Conservation (phyloP, 2,329 filamentous ascomycete species). For the Verticillium alfalfae region DNA sequence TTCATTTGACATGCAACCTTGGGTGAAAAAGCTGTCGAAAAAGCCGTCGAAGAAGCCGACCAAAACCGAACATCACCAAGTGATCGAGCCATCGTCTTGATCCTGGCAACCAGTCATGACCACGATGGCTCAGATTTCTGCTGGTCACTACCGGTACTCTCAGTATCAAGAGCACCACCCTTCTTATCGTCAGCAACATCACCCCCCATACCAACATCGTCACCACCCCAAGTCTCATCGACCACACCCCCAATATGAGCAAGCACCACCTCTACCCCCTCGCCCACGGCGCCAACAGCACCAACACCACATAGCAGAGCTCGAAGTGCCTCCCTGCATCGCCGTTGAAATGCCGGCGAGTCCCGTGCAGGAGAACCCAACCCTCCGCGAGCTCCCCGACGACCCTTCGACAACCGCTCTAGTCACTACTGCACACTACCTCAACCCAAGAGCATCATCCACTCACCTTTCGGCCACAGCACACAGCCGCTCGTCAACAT, state of each 20-base stretch:
- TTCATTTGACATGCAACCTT: too few relatives aligned
- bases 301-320: constrained; percentile 10
- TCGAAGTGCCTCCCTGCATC: constrained; percentile 6
- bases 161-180: neutral
- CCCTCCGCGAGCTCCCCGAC: neutral
- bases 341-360: constrained; percentile 6
- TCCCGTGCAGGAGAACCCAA: neutral
- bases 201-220: neutral
- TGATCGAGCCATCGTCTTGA: neutral
- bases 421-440: neutral
- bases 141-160: constrained; percentile 1
- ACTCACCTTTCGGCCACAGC: neutral
- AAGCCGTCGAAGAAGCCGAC: too few relatives aligned
- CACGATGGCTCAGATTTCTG: neutral
- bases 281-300: neutral
- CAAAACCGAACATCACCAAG: too few relatives aligned
- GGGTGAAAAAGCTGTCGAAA: too few relatives aligned
- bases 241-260: constrained; percentile 1
- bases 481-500: neutral
- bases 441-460: neutral
- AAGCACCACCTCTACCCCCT: neutral
- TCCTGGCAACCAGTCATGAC: neutral
- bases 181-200: neutral
- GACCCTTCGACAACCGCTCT: too few relatives aligned
- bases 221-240: constrained; percentile 1